Conservation (phyloP, 2,329 filamentous ascomycete species). For the Scolecobasidium constrictum region DNA sequence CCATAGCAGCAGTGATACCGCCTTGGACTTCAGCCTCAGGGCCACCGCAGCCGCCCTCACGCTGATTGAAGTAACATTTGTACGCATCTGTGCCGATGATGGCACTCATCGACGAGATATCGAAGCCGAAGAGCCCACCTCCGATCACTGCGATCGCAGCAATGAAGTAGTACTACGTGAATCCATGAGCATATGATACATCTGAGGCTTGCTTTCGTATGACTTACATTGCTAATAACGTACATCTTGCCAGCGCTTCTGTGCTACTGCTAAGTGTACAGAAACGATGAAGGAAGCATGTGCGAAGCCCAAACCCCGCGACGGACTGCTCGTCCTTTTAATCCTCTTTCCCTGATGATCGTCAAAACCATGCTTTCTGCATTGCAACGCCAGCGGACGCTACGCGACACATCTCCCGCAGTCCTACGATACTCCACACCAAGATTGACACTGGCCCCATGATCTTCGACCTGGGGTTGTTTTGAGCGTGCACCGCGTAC, state of each 20-base stretch:
- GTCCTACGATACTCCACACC: too few relatives aligned
- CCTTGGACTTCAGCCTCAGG: conserved; percentile 48
- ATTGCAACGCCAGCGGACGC: too few relatives aligned
- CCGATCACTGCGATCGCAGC: conserved; percentile 50
- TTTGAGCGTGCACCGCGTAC: too few relatives aligned
- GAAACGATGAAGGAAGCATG: too few relatives aligned
- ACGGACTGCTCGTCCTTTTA: too few relatives aligned
- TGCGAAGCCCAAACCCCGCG: too few relatives aligned
- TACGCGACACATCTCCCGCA: too few relatives aligned
- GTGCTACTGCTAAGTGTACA: too few relatives aligned
- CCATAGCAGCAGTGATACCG: conserved; percentile 60
- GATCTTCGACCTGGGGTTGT: too few relatives aligned
- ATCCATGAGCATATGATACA: background rate
- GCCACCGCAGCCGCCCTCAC: conserved; percentile 37
- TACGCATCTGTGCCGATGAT: conserved; percentile 56
- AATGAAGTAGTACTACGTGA: conserved; percentile 36
- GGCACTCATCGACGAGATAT: conserved; percentile 62
- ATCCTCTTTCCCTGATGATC: too few relatives aligned
- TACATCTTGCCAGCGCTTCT: background rate
- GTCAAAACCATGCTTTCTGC: too few relatives aligned
- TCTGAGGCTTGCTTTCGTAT: background rate
- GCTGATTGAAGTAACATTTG: conserved; percentile 59
- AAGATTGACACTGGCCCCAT: too few relatives aligned
- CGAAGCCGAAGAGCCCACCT: conserved; percentile 66
- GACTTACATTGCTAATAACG: conserved; percentile 4